These are phyloP conservation scores for Amyloporia xantha DNA, from an alignment of 768 basidiomycete species.

Conservation along the genomic window DNA sequence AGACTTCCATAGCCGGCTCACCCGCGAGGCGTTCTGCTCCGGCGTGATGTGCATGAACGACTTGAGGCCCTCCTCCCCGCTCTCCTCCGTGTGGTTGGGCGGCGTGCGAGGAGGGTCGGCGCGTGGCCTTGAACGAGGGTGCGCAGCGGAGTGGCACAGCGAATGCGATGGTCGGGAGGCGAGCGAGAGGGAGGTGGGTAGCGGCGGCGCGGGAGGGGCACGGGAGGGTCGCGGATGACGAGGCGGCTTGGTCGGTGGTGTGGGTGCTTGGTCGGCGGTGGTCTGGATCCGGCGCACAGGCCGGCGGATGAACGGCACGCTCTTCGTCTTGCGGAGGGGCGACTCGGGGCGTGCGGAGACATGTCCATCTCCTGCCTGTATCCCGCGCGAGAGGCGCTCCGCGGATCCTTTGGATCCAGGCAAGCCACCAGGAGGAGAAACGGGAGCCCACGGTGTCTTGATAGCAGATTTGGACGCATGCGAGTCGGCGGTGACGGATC, in stretches of 20 bases:
- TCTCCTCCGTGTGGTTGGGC: too few species aligned
- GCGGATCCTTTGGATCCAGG: too few species aligned
- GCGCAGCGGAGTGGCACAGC: neutral
- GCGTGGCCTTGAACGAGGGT: neutral
- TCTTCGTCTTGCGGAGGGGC: slow-evolving; percentile 1
- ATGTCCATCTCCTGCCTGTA: neutral
- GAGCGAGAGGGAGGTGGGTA: neutral
- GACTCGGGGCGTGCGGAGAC: neutral
- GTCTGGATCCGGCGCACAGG: neutral
- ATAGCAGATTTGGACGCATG: neutral
- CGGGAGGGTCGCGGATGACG: neutral
- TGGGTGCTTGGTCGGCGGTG: neutral
- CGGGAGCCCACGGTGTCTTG: too few species aligned
- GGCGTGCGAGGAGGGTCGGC: neutral
- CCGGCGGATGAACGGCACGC: slow-evolving; percentile 1
- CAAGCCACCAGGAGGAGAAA: too few species aligned
- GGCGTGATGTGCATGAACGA: slow-evolving; percentile 3
- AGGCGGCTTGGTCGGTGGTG: too few species aligned
- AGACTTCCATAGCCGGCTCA: slow-evolving; percentile 3
- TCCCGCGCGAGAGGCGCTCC: neutral
- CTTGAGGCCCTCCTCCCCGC: neutral
- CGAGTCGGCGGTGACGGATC: neutral
- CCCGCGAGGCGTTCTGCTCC: slow-evolving; percentile 2
- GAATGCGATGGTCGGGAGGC: neutral
- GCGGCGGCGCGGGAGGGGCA: neutral